Evolutionary conservation across 2,329 filamentous ascomycete species (phyloP), one percentile per base, ranked within the genome.

Genomic region (Xylaria polymorpha): DNA sequence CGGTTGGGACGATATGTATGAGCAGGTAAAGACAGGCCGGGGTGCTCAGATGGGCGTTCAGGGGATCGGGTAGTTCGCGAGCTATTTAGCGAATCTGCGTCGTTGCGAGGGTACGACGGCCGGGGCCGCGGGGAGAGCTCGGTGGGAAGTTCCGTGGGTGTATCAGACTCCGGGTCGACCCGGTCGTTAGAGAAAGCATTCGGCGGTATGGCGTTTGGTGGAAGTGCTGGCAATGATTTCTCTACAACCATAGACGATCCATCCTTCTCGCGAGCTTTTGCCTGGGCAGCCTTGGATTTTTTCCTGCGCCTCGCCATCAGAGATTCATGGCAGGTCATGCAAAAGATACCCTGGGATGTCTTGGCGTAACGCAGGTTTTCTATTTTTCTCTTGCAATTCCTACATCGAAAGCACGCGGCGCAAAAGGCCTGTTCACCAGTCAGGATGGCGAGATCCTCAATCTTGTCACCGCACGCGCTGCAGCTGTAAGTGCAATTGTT

Each of bases 401-500:
- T 89, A 83, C 96, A 99, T 76, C 94, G 90, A 84, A 99, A 99
- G 83, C 96, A 99, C 66, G 93, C 95, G 51, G 94, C 94, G 82
- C 96, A 99, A 80, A 98, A 99, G 53, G 96, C 96, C 83, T 99
- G 95, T 78, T 99, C 96, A 73, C 96, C 96, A 0, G 96, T 99
- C 74, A 99, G 86, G 80, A 99, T 99, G 72, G 96, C 96, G 71
- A 98, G 86, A 79, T 99, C 96, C 80, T 99, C 96, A 74, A 99
- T 99, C 85, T 99, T 99, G 85, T 97, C 95, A 68, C 91, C 90
- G 82, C 96, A 99, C 63, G 94, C 94, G 81, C 91, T 97, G 85
- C 96, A 99, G 86, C 94, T 98, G 81, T 99, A 99, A 63, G 96
- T 98, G 84, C 96, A 99, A 82, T 98, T 97, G 84, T 97, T 98